Base-by-base conservation (phyloP, 257 asterid species). In the Rauvolfia tetraphylla region DNA sequence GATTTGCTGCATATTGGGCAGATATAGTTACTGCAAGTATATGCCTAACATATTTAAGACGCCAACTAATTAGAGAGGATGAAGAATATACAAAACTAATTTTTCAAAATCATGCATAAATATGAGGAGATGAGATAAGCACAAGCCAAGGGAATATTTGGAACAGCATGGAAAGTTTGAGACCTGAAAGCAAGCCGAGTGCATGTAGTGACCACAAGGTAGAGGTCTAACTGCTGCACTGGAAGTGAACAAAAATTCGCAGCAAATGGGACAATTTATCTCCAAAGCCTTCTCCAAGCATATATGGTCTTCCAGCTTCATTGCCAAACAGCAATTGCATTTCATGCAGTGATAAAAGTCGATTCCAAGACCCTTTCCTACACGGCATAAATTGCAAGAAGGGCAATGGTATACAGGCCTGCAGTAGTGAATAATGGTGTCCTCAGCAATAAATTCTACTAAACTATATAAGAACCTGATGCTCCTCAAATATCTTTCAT, bases 131-230 rank as follows among this genome's bases (percentile, higher is more conserved):
- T 7, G 57, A 39, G 41, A 57, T 42, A 71, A 65, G 54, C n/a
- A 42, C 7, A 57, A 7, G 22, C 39, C 74, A 49, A 58, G 1
- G 25, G 17, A 54, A 54, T 33, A 61, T 70, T 2, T 20, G 14
- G 38, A 23, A 69, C 2, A 53, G 23, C 44, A 36, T 36, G 20
- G 68, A 62, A 48, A 44, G 29, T n/a, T 56, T 69, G 38, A 74
- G 57, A 86, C 89, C 89, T 83, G 89, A 62, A 86, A 86, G 79
- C 89, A 86, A 77, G 89, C 89, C 0, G 89, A 86, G 71, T 86
- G 89, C 81, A 86, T 83, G 81, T 83, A 86, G 78, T 86, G 89
- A 71, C 89, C 89, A 78, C 89, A 86, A 80, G 83, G 89, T 72
- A 86, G 81, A 70, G 77, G 49, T 79, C 84, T 83, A 53, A 86